Evolutionary conservation across 2,329 filamentous ascomycete genomes (phyloP), one percentile per base, ranked within the genome.

Genomic region (Verticillium longisporum): DNA sequence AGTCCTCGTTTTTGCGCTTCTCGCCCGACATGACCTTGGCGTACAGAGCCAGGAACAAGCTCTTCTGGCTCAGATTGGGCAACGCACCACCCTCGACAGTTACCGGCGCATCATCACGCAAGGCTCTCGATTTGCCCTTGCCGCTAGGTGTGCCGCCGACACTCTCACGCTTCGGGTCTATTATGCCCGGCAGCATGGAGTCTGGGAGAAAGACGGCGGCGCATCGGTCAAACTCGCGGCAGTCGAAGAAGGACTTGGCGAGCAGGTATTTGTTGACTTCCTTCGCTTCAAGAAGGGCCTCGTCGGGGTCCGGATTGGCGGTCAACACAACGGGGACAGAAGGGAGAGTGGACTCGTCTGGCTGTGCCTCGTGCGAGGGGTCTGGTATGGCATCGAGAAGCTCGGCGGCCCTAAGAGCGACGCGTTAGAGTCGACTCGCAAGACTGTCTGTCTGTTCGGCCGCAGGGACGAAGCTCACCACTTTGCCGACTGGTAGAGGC

Each of bases 401-500:
- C 77, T 99, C 95, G 68, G 95, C 94, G 56, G 93, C 91, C 94
- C 94, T 97, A 71, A 45, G n/a, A 21, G 18, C 18, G 18, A 21
- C 41, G 41, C n/a, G 53, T 55, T 13, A 55, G 53, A 32, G 38
- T n/a, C 18, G 41, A 32, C 34, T 38, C 56, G 57, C 32, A 57
- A 34, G 26, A 21, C 18, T 21, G 18, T 21, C 26, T 21, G 18
- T 21, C 26, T 32, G 21, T 6, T 26, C 3, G 2, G 32, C 37
- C n/a, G 21, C 54, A 38, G 34, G 41, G 9, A 32, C 26, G 9
- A 3, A 57, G 57, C 69, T 61, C 73, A 97, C 95, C 95, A 99
- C 86, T 98, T 98, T 33, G 95, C 89, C 6, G 94, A 95, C 70
- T 97, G 93, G 71, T 97, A 98, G 13, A 99, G 83, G 74, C 95